These are phyloP conservation scores for Citropsis articulata DNA, from an alignment of 345 rosid genomes.

Conservation along the genomic window DNA sequence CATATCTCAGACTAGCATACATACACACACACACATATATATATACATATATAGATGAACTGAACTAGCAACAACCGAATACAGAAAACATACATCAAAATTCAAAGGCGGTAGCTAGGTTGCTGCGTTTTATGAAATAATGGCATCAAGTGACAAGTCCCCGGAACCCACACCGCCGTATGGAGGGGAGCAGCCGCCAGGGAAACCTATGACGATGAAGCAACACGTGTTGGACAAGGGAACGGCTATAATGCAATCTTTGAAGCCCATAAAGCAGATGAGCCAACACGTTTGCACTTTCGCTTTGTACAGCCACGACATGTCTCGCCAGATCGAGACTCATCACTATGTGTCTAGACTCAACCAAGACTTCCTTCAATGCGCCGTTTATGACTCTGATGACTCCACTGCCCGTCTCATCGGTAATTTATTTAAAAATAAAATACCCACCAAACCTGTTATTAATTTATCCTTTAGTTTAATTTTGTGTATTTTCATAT, in stretches of 20 bases:
- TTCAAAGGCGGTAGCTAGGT: too few relatives aligned
- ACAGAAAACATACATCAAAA: background rate
- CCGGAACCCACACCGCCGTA: constrained; percentile 21
- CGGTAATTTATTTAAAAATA: constrained; percentile 25
- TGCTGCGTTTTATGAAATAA: background rate
- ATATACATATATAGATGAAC: background rate
- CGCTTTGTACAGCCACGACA: constrained; percentile 73
- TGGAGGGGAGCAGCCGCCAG: constrained; percentile 37
- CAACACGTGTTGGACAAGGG: constrained; percentile 52
- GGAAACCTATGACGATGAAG: constrained; percentile 45
- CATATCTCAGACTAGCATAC: background rate
- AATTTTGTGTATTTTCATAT: background rate
- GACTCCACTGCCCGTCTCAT: constrained; percentile 55
- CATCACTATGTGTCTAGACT: constrained; percentile 63
- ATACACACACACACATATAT: too few relatives aligned
- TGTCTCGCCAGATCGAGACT: constrained; percentile 68
- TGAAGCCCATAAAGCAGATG: constrained; percentile 66
- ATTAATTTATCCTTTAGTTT: background rate
- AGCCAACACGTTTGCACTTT: constrained; percentile 71
- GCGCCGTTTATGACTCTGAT: constrained; percentile 70
- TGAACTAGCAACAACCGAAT: background rate
- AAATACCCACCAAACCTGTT: background rate
- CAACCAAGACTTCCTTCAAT: constrained; percentile 80
- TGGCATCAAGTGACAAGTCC: constrained; percentile 37
- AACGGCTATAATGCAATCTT: constrained; percentile 59